Evolutionary conservation across 106 monocot genomes (phyloP), one percentile per base, ranked within the genome.

Genomic region (Xerophyta viscosa): DNA sequence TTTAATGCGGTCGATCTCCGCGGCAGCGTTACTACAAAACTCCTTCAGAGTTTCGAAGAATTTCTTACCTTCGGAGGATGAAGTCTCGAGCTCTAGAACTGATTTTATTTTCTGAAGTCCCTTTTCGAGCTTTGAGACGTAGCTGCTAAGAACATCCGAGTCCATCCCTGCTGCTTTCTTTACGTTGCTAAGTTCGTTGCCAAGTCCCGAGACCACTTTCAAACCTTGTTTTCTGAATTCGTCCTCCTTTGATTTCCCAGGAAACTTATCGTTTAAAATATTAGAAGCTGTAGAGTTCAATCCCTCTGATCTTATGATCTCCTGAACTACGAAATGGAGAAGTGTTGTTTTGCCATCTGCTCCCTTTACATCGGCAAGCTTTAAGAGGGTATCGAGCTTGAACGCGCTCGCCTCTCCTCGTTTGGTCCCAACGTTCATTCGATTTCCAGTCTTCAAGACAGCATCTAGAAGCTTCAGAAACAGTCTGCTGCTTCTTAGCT

Each of bases 81-180:
- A 61, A 19, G 36, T 52, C 22, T 71, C 66, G 3, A 86, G 77
- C 29, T 77, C 65, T 48, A 87, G 42, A 13, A 86, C 64, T 0
- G 57, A 67, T 30, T 50, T 78, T 11, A 81, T 63, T 48, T 82
- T 92, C 20, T 81, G 72, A 15, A 86, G 59, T 1, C 86, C 91
- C 27, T 41, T 4, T 49, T 81, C 82, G 13, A 86, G 82, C 65
- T 87, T 92, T 9, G 50, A 63, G 0, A 92, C 63, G 24, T 71
- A 78, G 29, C 82, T 48, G 43, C 60, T 54, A 33, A 92, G 57
- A 17, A 76, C 75, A 49, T 76, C 73, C 0, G 77, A 76, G 44
- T 92, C 91, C 82, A 92, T 76, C 0, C 65, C 67, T 18, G 91
- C 86, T 29, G 91, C 91, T 31, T 79, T 92, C 44, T 77, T 92